Conservation (phyloP, 495 filamentous ascomycete species). For the Poronia punctata region DNA sequence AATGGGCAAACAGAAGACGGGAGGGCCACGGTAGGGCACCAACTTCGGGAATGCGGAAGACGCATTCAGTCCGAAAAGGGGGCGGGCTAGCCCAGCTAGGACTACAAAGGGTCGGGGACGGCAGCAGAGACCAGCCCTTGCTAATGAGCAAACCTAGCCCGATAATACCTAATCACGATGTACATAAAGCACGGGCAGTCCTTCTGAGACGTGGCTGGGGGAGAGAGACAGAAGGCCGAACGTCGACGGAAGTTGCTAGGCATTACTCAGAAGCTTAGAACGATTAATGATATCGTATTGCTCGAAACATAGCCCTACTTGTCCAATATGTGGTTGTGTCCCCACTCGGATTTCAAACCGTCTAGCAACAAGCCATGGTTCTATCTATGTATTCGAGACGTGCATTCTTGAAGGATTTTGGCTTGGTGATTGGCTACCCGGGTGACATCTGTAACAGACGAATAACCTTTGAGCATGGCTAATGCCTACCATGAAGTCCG, state of each 20-base stretch:
- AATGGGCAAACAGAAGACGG: slow-evolving; percentile 6
- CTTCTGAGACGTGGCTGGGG: slow-evolving; percentile 7
- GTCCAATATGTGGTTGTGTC: neutral
- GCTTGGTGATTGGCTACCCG: too few relatives aligned
- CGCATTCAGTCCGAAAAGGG: slow-evolving; percentile 22
- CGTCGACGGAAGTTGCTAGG: slow-evolving; percentile 19
- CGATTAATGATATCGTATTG: slow-evolving; percentile 28
- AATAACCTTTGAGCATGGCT: too few relatives aligned
- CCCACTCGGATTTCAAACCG: neutral
- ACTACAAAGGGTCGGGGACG: slow-evolving; percentile 16
- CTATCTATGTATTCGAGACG: too few relatives aligned
- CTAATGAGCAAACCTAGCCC: slow-evolving; percentile 29
- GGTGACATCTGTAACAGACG: too few relatives aligned
- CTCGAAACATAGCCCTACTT: slow-evolving; percentile 12
- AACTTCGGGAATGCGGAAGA: slow-evolving; percentile 14
- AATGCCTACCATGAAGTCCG: too few relatives aligned
- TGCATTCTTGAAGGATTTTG: too few relatives aligned
- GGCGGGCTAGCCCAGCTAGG: slow-evolving; percentile 29
- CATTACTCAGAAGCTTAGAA: slow-evolving; percentile 23
- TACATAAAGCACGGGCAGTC: slow-evolving; percentile 23
- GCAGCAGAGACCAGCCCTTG: slow-evolving; percentile 14
- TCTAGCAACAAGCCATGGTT: slow-evolving; percentile 12
- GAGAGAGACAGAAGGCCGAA: slow-evolving; percentile 13
- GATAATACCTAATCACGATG: slow-evolving; percentile 33
- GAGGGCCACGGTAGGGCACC: slow-evolving; percentile 9